Evolutionary conservation across 78 protist genomes (phyloP).

Genomic region (Cyanophora paradoxa): DNA sequence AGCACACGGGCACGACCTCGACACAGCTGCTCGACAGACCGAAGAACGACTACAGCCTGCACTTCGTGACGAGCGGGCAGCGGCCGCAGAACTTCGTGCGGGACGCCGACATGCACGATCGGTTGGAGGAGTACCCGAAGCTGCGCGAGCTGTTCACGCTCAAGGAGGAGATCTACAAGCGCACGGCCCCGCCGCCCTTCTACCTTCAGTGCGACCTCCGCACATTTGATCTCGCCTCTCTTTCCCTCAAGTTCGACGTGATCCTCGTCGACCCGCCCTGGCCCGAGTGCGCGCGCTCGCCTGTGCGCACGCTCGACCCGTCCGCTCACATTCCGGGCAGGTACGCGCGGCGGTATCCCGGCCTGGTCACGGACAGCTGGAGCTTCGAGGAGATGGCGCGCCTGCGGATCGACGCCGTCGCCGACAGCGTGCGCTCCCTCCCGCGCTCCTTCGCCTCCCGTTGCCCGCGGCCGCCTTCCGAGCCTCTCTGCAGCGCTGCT

Average conservation of each 20-base stretch:
- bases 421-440: no score
- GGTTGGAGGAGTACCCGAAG: constrained; percentile 32
- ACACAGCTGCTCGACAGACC: background rate
- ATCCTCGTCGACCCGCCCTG: constrained; percentile 39
- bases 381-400: constrained; percentile 2
- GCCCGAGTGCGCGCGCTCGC: constrained; percentile 28
- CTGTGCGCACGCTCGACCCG: background rate
- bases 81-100: constrained; percentile 34
- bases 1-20: no score
- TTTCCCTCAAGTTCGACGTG: constrained; percentile 37
- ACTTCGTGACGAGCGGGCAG: constrained; percentile 21
- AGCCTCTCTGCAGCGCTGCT: background rate
- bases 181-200: constrained; percentile 6
- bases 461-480: constrained; percentile 18
- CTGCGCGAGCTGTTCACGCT: constrained; percentile 1
- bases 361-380: background rate
- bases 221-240: background rate
- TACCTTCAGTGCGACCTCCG: background rate
- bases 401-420: constrained; percentile 7
- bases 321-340: background rate
- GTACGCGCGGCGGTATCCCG: background rate
- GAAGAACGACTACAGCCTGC: constrained; percentile 32
- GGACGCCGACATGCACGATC: background rate
- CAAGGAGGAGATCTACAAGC: constrained; percentile 2
- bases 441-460: constrained; percentile 14